Evolutionary conservation across 345 rosid species (phyloP), one percentile per base, ranked within the genome.

Genomic region (Excoecaria agallocha): DNA sequence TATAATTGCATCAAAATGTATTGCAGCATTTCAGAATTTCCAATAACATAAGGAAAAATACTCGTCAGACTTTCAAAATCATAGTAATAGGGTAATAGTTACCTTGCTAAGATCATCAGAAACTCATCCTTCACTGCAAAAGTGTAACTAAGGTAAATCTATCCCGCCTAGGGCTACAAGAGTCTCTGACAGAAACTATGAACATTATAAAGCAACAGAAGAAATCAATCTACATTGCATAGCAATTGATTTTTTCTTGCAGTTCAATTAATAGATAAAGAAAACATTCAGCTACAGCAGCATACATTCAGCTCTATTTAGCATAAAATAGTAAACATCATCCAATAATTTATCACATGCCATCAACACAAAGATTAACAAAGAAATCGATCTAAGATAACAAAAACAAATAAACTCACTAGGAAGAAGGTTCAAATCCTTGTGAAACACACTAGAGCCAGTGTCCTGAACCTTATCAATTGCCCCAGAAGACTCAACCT

Each of bases 371-470:
- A 45, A 54, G 38, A 70, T 5, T 39, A 56, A 11, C 19, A 65
- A 30, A 41, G 12, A 24, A 30, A 37, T 12, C 1, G 59, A 25
- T 16, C 64, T 67, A 69, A 70, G 58, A 16, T 39, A 49, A 9
- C 68, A 61, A 10, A 35, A 46, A 30, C 19, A 63, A 79, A 76
- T 45, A 37, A 70, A 86, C 97, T 88, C 85, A 94, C 98, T 94
- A 38, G 93, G 97, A 84, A 92, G 96, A 81, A 87, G 85, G 76
- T 79, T 89, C 80, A 90, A 80, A 84, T 92, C 98, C 87, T 76
- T 89, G 75, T 90, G 90, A 74, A 90, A 88, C 25, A 67, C 70
- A 35, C 69, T 77, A 13, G 89, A 74, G 37, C 76, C 68, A 43
- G 74, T 37, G 49, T 79, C 84, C 73, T 74, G 85, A 70, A 43